Evolutionary conservation across 2,329 filamentous ascomycete species (phyloP).

Genomic region (Aspergillus sp.): DNA sequence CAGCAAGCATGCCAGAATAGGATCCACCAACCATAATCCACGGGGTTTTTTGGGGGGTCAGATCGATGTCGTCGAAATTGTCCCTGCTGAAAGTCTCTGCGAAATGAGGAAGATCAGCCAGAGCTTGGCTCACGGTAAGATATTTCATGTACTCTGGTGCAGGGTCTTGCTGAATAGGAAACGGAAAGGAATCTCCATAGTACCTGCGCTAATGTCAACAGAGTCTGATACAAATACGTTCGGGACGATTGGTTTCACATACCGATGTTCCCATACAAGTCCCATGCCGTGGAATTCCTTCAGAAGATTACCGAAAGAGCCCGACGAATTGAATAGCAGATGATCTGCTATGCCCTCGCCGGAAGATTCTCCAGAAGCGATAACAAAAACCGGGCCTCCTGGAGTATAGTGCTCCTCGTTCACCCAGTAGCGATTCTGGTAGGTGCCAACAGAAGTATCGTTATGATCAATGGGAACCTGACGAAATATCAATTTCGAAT

Average conservation of each 20-base stretch:
- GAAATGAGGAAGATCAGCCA: conserved; percentile 42
- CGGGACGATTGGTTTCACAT: conserved; percentile 2
- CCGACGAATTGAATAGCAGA: conserved; percentile 22
- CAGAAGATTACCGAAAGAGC: conserved; percentile 26
- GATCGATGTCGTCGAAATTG: conserved; percentile 24
- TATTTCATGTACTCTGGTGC: conserved; percentile 36
- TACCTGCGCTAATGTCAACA: conserved; percentile 25
- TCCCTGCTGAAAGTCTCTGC: conserved; percentile 33
- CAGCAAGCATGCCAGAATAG: conserved; percentile 39
- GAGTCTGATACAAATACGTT: background rate
- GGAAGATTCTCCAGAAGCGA: conserved; percentile 42
- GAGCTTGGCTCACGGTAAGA: conserved; percentile 37
- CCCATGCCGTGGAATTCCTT: conserved; percentile 33
- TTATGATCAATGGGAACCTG: conserved; percentile 29
- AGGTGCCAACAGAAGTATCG: conserved; percentile 39
- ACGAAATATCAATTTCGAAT: background rate
- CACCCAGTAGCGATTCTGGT: conserved; percentile 51
- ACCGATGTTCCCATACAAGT: conserved; percentile 41
- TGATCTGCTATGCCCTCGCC: conserved; percentile 36
- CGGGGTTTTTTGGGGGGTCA: conserved; percentile 35
- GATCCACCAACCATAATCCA: conserved; percentile 45
- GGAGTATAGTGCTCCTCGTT: conserved; percentile 49
- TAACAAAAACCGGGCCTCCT: conserved; percentile 47
- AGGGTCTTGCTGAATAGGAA: conserved; percentile 28
- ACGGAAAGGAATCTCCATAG: conserved; percentile 37